phyloP scores from a whole-genome alignment of 1,284 basidiomycete genomes.

The Thelephora terrestris region DNA sequence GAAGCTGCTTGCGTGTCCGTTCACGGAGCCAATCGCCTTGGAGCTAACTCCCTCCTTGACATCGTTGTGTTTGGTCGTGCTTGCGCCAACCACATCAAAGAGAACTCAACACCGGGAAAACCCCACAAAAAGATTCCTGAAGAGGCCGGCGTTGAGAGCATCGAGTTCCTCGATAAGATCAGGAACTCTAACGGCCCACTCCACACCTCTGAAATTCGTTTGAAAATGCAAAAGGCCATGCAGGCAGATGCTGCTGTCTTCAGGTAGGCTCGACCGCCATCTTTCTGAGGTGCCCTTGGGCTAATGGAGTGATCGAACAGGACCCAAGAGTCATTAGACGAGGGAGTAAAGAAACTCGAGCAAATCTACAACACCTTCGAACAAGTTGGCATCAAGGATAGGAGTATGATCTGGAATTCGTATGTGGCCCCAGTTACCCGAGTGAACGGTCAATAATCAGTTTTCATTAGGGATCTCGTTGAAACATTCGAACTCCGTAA shows the following conservation, averaged over 20 bases:
- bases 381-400: slow-evolving; percentile 93
- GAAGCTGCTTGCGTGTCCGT: slow-evolving; percentile 99
- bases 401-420: slow-evolving; percentile 99
- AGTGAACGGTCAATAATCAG: not conserved
- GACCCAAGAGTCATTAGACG: slow-evolving; percentile 84
- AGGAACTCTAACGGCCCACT: slow-evolving; percentile 76
- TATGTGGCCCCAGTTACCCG: slow-evolving; percentile 26
- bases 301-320: slow-evolving; percentile 29
- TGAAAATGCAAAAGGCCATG: slow-evolving; percentile 99
- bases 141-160: slow-evolving; percentile 79
- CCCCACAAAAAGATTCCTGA: slow-evolving; percentile 87
- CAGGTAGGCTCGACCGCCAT: slow-evolving; percentile 35
- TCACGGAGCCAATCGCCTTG: slow-evolving; percentile 98
- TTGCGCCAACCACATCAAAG: slow-evolving; percentile 95
- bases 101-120: slow-evolving; percentile 83
- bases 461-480: slow-evolving; percentile 66
- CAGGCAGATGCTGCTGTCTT: slow-evolving; percentile 90
- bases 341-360: slow-evolving; percentile 84
- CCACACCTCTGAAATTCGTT: slow-evolving; percentile 83
- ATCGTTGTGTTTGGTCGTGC: slow-evolving; percentile 99
- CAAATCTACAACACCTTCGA: slow-evolving; percentile 84
- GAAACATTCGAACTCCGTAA: slow-evolving; percentile 98
- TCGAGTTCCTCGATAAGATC: slow-evolving; percentile 88
- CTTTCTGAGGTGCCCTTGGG: not conserved
- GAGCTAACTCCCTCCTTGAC: slow-evolving; percentile 97